phyloP scores from a whole-genome alignment of 2,329 filamentous ascomycete genomes.

The Aspergillus chevalieri region DNA sequence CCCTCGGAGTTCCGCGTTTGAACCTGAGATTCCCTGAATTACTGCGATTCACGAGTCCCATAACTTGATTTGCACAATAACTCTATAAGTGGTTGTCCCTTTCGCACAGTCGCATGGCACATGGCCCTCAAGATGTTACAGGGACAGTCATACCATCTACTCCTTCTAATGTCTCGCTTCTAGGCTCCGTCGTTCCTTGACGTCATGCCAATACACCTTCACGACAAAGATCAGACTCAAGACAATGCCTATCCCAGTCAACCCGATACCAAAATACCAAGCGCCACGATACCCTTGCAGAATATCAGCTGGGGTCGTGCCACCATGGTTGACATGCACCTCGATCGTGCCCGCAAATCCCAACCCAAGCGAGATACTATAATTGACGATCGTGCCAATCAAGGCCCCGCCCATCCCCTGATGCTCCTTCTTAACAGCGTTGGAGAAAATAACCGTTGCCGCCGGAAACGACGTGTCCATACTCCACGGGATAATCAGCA shows the following conservation, averaged over 20 bases:
- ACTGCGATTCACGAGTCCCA: too few species aligned
- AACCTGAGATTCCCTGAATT: too few species aligned
- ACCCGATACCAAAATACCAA: constrained; percentile 34
- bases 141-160: too few species aligned
- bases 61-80: too few species aligned
- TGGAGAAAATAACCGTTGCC: constrained; percentile 55
- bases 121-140: too few species aligned
- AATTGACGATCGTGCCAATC: constrained; percentile 62
- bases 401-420: constrained; percentile 52
- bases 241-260: constrained; percentile 21
- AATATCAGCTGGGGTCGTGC: constrained; percentile 15
- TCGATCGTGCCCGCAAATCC: constrained; percentile 63
- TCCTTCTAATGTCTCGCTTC: too few species aligned
- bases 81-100: too few species aligned
- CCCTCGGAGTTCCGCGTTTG: too few species aligned
- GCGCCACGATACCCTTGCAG: constrained; percentile 36
- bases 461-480: constrained; percentile 64
- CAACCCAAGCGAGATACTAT: constrained; percentile 60
- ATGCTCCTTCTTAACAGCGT: constrained; percentile 42
- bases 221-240: too few species aligned
- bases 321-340: constrained; percentile 37
- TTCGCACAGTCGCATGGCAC: too few species aligned
- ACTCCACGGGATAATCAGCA: constrained; percentile 55
- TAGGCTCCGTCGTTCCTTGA: too few species aligned
- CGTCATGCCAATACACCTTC: too few species aligned